Base-by-base conservation (phyloP, 441 rosid genomes). In the Erodium chrysanthum region DNA sequence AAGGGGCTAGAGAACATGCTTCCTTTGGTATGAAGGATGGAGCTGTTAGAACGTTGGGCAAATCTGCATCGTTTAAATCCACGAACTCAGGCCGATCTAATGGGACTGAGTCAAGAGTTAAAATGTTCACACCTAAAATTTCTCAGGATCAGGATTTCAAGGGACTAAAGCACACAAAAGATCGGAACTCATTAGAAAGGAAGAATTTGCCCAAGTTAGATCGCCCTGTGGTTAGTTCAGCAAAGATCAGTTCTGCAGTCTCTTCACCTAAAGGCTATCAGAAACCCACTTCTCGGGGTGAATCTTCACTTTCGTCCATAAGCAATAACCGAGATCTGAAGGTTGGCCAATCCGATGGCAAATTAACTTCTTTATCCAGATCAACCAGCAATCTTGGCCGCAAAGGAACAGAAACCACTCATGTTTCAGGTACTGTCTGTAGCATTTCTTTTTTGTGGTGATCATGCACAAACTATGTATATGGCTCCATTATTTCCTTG, bases 21-120 rank as follows among this genome's bases (percentile, higher is more conserved):
- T 73, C 84, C 50, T 50, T 70, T 76, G 87, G 86, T 75, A 18
- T 67, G 66, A 90, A 82, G 81, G 96, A 83, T 61, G 89, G 84
- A 27, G 31, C 75, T 74, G 11, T 67, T 76, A 86, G 86, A 80
- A 70, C 75, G 73, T 76, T 89, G 65, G 81, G 85, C 77, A 96
- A 86, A 79, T 85, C 94, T 5, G 74, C 80, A 81, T 88, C 98
- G 73, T 92, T 89, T 74, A 88, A 84, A 83, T 76, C 80, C 18
- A 61, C 80, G 67, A 86, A 76, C 68, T 52, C 82, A 23, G 84
- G 84, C 18, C 81, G 76, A 63, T 70, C 84, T 66, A 78, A 68
- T 79, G 72, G 85, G 59, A 68, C 70, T 20, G 97, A 86, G 74
- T 76, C 89, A 23, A 87, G 84, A 74, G 76, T 79, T 76, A 88